These are phyloP conservation scores for Ganoderma lucidum DNA, from an alignment of 1,284 basidiomycete species.

Conservation along the genomic window DNA sequence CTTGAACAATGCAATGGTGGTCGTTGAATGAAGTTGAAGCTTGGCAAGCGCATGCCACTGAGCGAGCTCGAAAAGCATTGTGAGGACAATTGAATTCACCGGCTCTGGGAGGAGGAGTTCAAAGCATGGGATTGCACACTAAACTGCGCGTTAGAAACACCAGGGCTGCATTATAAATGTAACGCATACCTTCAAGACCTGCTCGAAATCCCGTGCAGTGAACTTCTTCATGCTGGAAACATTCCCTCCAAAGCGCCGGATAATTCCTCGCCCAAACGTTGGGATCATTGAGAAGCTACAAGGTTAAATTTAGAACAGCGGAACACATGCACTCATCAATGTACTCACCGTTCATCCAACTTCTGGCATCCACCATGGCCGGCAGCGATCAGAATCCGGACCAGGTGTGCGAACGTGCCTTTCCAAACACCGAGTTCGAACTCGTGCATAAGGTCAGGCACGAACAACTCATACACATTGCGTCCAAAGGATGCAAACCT, in stretches of 20 bases:
- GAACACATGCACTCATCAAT: not conserved
- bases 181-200: not conserved
- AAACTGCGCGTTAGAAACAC: not conserved
- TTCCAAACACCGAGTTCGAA: constrained; percentile 48
- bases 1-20: constrained; percentile 33
- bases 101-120: not conserved
- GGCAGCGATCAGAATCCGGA: constrained; percentile 21
- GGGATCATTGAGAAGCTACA: constrained; percentile 35
- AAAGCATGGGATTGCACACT: not conserved
- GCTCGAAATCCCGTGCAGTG: constrained; percentile 41
- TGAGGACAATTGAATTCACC: constrained; percentile 20
- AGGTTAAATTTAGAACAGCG: not conserved
- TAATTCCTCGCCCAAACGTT: constrained; percentile 39
- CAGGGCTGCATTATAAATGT: not conserved
- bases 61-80: constrained; percentile 39
- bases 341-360: constrained; percentile 15
- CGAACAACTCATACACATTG: constrained; percentile 41
- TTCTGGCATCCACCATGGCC: not conserved
- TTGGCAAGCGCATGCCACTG: constrained; percentile 44
- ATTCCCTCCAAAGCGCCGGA: constrained; percentile 38
- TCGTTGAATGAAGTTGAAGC: constrained; percentile 41
- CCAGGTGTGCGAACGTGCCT: constrained; percentile 17
- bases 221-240: constrained; percentile 40
- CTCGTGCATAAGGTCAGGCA: constrained; percentile 48
- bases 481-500: constrained; percentile 33